Percentiles rank a stretch among this genome's conserved stretches.
Conservation (phyloP, 1,284 basidiomycete genomes). For the Butyriboletus regius region DNA sequence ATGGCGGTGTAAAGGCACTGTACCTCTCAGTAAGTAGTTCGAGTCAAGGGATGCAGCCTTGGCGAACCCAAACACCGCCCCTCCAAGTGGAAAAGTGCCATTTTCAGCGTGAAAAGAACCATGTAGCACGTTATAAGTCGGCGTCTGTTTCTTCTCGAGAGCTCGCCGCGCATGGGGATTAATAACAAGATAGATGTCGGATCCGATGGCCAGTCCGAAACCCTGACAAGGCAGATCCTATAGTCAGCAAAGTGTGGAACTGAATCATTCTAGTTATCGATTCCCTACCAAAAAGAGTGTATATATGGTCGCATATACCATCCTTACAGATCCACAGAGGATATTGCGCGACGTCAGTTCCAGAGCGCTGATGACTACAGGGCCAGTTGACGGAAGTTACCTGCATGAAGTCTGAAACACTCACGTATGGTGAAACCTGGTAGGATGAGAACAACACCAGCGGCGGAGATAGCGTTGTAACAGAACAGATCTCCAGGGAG, state of each 20-base stretch:
- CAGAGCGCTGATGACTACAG: conserved; percentile 68
- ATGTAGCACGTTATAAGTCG: conserved; percentile 45
- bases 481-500: conserved; percentile 67
- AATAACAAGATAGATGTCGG: conserved; percentile 73
- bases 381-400: conserved; percentile 6
- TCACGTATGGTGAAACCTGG: conserved; percentile 72
- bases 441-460: conserved; percentile 71
- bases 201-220: conserved; percentile 79
- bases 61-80: conserved; percentile 61
- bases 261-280: background rate
- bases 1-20: conserved; percentile 8
- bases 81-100: conserved; percentile 40
- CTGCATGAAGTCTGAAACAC: conserved; percentile 27
- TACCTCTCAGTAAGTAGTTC: conserved; percentile 50
- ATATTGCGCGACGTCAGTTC: conserved; percentile 79
- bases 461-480: conserved; percentile 75
- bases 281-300: conserved; percentile 67
- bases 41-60: conserved; percentile 37
- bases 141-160: conserved; percentile 41
- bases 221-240: conserved; percentile 43
- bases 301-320: conserved; percentile 84
- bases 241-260: conserved; percentile 6
- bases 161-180: conserved; percentile 57
- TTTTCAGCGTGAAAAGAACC: conserved; percentile 61
- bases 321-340: conserved; percentile 77